Base-by-base conservation (phyloP, 192 early-diverging fungal species). In the Phlyctochytrium bullatum region DNA sequence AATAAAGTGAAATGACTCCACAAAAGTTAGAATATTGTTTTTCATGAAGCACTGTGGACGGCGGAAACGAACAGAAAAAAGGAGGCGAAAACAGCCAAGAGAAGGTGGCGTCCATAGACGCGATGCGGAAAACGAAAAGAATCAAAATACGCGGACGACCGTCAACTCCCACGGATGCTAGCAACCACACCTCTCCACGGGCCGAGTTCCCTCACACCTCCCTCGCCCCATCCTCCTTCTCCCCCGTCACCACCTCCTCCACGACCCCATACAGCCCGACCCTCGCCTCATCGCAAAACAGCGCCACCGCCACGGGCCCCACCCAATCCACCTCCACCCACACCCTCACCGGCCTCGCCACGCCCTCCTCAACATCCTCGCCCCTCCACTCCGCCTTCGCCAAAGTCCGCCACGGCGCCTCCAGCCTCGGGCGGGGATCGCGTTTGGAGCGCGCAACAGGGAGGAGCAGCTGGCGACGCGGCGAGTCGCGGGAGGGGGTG, bases 281-380 rank as follows among this genome's bases (percentile, higher is more conserved):
- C 2, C 62, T 56, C 12, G 64, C 65, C 56, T 72, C 70, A 53
- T 72, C 70, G 36, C 70, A 72, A 2, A 65, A 59, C 25, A 72
- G 66, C 10, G 63, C 64, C 33, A 40, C 65, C 14, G 65, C 54
- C 2, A 36, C 64, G 28, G 70, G 70, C 23, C 70, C 70, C 14
- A 59, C 30, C 24, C 65, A 34, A 57, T 3, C 69, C 62, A 53
- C 69, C 62, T 40, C 69, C 61, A 34, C 31, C 16, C 6, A 64
- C 53, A 57, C 54, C 6, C 20, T 10, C 4, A 57, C 27, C 12
- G 54, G 20, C 12, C 54, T 10, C n/a, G n/a, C n/a, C 12, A 28
- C 27, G 16, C 27, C 54, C 4, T 57, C 27, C 20, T 25, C 54
- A 10, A 24, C 10, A 57, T 57, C 54, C 12, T 14, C 54, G 25